Evolutionary conservation across 2,329 filamentous ascomycete genomes (phyloP).

Genomic region (Botrytis medusae): DNA sequence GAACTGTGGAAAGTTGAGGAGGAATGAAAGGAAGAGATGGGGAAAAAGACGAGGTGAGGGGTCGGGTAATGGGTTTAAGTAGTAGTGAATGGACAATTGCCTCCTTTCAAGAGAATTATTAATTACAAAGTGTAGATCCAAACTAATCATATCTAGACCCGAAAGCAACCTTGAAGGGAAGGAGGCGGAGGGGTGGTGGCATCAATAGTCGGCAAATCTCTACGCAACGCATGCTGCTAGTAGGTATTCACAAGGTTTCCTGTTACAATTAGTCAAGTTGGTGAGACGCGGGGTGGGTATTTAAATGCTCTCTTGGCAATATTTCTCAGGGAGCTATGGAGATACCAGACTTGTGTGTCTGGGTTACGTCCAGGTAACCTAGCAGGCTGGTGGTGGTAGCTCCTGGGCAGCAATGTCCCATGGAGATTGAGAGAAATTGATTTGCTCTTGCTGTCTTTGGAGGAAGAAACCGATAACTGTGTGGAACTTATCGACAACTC

Average conservation of each 20-base stretch:
- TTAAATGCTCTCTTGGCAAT: neutral
- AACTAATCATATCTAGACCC: neutral
- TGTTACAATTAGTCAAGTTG: neutral
- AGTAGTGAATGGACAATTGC: neutral
- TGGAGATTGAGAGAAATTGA: neutral
- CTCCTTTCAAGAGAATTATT: neutral
- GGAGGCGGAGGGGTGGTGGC: neutral
- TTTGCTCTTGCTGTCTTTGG: neutral
- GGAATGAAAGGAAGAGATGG: neutral
- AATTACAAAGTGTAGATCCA: neutral
- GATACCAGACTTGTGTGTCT: neutral
- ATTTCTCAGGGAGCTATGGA: neutral
- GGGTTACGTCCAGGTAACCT: neutral
- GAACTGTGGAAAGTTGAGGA: neutral
- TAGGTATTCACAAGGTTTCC: neutral
- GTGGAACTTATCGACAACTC: neutral
- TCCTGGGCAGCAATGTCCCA: neutral
- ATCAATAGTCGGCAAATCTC: neutral
- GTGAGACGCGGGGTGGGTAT: slow-evolving; percentile 3
- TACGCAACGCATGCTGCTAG: neutral
- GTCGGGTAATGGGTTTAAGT: slow-evolving; percentile 15
- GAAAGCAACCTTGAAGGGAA: neutral
- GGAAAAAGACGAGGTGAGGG: neutral
- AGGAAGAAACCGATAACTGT: neutral
- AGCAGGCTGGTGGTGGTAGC: neutral